Conservation (phyloP, 257 asterid genomes). For the Gardenia jasminoides region DNA sequence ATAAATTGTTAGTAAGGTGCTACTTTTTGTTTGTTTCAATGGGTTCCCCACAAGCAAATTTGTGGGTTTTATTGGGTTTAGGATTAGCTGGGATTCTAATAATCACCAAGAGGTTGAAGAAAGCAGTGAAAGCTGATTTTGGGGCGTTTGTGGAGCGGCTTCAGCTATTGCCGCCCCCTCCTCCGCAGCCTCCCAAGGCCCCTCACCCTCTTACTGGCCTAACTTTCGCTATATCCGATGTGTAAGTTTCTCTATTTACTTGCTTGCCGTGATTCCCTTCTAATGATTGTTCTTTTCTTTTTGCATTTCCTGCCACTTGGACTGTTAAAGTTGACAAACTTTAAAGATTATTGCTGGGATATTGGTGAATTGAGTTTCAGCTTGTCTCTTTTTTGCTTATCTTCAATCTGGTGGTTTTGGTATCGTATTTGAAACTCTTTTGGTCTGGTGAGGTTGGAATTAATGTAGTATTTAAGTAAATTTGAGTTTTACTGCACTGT, state of each 20-base stretch:
- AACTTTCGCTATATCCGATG: slow-evolving; percentile 83
- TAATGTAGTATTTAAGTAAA: too few relatives aligned
- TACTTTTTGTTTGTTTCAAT: slow-evolving; percentile 23
- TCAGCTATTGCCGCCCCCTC: slow-evolving; percentile 97
- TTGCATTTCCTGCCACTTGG: not conserved
- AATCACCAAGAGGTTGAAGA: slow-evolving; percentile 80
- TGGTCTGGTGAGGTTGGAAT: not conserved
- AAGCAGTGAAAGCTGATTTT: slow-evolving; percentile 70
- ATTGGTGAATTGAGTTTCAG: not conserved
- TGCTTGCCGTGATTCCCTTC: not conserved
- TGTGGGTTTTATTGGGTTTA: slow-evolving; percentile 89
- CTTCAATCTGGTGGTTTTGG: not conserved
- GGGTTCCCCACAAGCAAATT: slow-evolving; percentile 74
- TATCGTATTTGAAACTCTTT: not conserved
- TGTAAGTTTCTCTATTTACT: slow-evolving; percentile 44
- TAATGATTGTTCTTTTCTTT: not conserved
- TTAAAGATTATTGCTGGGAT: too few relatives aligned
- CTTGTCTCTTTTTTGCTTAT: not conserved
- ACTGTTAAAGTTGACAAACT: not conserved
- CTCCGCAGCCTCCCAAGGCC: slow-evolving; percentile 96
- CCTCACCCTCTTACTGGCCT: slow-evolving; percentile 92
- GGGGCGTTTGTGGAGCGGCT: slow-evolving; percentile 89
- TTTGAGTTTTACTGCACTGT: not conserved
- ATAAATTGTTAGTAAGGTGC: not conserved
- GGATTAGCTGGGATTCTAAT: slow-evolving; percentile 90